These are phyloP conservation scores for Raddia distichophylla DNA, from an alignment of 176 grass and related monocot genomes.

Conservation along the genomic window DNA sequence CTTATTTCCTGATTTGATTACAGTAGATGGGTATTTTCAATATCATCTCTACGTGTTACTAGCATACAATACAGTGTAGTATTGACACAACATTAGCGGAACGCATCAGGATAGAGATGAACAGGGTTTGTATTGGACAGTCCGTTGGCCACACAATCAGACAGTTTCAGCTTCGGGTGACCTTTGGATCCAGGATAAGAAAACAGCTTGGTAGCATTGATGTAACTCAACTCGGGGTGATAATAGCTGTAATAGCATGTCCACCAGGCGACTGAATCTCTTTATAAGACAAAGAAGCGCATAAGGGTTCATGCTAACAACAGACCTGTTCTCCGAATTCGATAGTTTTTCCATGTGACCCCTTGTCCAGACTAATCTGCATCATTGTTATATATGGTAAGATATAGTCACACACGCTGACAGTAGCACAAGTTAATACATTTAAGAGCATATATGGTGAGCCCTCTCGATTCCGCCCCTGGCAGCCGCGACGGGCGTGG, in stretches of 20 bases:
- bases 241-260: constrained; percentile 18
- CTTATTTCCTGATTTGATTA: constrained; percentile 1
- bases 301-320: constrained; percentile 16
- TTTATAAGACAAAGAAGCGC: neutral
- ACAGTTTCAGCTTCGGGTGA: constrained; percentile 37
- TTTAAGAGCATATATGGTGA: too few species aligned
- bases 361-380: constrained; percentile 90
- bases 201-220: constrained; percentile 76
- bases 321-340: constrained; percentile 77
- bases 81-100: neutral
- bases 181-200: constrained; percentile 89
- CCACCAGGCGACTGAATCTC: constrained; percentile 26
- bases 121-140: constrained; percentile 7
- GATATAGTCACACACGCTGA: neutral
- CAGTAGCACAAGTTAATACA: too few species aligned
- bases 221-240: constrained; percentile 51
- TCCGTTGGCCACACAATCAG: constrained; percentile 1
- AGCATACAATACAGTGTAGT: neutral
- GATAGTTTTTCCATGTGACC: constrained; percentile 72
- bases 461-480: too few species aligned
- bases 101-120: constrained; percentile 21
- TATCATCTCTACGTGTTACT: neutral
- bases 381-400: constrained; percentile 24
- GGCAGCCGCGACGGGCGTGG: too few species aligned
- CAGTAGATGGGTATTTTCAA: neutral